These are phyloP conservation scores for Polyporus arcularius DNA, from an alignment of 768 basidiomycete species.

Conservation along the genomic window DNA sequence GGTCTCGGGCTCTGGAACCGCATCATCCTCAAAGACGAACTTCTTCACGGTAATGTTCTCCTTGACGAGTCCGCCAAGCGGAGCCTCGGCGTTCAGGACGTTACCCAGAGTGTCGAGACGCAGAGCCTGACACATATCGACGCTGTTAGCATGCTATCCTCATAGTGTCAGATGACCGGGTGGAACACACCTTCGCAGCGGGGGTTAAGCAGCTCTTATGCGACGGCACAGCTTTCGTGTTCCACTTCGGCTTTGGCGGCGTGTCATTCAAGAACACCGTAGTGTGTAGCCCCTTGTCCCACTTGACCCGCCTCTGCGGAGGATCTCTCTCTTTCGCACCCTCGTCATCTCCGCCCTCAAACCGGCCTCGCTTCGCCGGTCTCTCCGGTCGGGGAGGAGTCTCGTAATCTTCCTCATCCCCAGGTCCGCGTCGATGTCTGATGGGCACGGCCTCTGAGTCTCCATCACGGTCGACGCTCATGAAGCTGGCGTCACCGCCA, in stretches of 20 bases:
- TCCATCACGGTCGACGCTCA: slow-evolving; percentile 28
- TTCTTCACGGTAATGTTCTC: slow-evolving; percentile 77
- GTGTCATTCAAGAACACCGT: slow-evolving; percentile 65
- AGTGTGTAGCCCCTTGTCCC: slow-evolving; percentile 70
- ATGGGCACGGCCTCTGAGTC: slow-evolving; percentile 26
- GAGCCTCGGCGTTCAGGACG: slow-evolving; percentile 55
- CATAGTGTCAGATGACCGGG: slow-evolving; percentile 26
- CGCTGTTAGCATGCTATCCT: neutral
- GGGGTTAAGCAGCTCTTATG: slow-evolving; percentile 70
- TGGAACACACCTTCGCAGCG: slow-evolving; percentile 55
- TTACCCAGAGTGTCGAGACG: slow-evolving; percentile 75
- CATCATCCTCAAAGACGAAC: slow-evolving; percentile 78
- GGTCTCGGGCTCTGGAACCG: slow-evolving; percentile 34
- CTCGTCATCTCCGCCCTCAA: slow-evolving; percentile 35
- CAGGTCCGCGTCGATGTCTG: slow-evolving; percentile 64
- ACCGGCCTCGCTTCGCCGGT: slow-evolving; percentile 41
- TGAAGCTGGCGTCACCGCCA: slow-evolving; percentile 16
- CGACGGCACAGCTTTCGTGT: slow-evolving; percentile 41
- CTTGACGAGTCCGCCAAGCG: slow-evolving; percentile 55
- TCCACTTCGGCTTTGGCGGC: slow-evolving; percentile 48
- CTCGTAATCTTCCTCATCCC: slow-evolving; percentile 80
- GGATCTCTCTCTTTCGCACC: slow-evolving; percentile 35
- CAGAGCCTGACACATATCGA: slow-evolving; percentile 44
- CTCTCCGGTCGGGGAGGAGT: slow-evolving; percentile 55
- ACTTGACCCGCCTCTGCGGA: slow-evolving; percentile 64